A percentile compares a stretch with the other conserved stretches of the same genome.
Conservation (phyloP, 768 basidiomycete species). For the Pisolithus sp. region DNA sequence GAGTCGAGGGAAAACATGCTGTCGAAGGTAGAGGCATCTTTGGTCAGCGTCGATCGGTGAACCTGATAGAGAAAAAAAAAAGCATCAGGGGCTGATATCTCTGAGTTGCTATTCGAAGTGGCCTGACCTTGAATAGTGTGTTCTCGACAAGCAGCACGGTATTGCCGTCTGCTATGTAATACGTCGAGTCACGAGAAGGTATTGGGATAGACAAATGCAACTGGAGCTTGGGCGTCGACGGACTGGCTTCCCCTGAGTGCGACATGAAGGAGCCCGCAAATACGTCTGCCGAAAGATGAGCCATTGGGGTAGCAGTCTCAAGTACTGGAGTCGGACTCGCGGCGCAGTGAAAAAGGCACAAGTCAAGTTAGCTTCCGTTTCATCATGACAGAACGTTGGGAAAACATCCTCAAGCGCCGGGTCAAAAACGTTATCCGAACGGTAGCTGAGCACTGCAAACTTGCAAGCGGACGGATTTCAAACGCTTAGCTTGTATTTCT, state of each 20-base stretch:
- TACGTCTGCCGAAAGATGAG: conserved; percentile 26
- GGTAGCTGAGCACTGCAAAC: too few relatives aligned
- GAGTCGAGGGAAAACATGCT: conserved; percentile 41
- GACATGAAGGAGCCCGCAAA: conserved; percentile 26
- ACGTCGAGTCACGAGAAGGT: conserved; percentile 33
- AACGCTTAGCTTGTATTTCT: conserved; percentile 3
- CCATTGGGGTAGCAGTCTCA: conserved; percentile 13
- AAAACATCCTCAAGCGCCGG: not conserved
- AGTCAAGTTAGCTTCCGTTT: not conserved
- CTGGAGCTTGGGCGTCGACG: conserved; percentile 29
- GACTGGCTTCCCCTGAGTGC: conserved; percentile 27
- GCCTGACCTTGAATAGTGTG: conserved; percentile 44
- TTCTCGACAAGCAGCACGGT: conserved; percentile 39
- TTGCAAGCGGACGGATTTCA: not conserved
- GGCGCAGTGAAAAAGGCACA: not conserved
- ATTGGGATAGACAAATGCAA: conserved; percentile 28
- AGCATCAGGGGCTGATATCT: conserved; percentile 12
- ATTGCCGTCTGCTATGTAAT: conserved; percentile 35
- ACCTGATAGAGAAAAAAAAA: conserved; percentile 19
- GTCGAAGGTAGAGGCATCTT: conserved; percentile 42
- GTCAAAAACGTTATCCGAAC: not conserved
- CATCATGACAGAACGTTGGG: not conserved
- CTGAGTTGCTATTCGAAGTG: conserved; percentile 11
- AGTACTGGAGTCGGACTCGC: not conserved
- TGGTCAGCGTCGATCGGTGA: conserved; percentile 35